Base-by-base conservation (phyloP, 2,329 filamentous ascomycete species). In the Pyrenochaeta sp. region DNA sequence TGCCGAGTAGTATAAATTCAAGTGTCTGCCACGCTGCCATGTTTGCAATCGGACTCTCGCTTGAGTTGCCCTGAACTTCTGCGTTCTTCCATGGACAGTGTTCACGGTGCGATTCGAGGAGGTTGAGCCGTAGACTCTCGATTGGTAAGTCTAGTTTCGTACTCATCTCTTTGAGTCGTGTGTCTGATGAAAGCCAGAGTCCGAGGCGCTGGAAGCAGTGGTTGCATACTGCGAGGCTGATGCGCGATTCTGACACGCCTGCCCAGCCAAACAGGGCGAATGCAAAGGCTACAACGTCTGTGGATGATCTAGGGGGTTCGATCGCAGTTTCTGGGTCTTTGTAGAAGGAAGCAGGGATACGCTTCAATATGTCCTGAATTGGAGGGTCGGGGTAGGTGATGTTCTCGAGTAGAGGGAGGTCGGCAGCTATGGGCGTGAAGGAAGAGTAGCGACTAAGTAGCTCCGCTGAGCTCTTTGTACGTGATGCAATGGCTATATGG, bases 181-280 rank as follows among this genome's bases (percentile, higher is more conserved):
- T 50, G 33, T 66, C 64, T 0, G 63, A 61, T 74, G 96, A 98
- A 81, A 99, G 89, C 95, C 95, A 99, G 2, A 99, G 82, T 0
- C 95, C 95, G 0, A 98, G 81, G 1, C 93, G 87, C 54, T 95
- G 87, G 68, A 96, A 90, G 72, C 95, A 99, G 17, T 91, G 90
- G 53, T 89, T 84, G 74, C 95, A 99, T 4, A 87, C 87, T 5
- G 90, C 88, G 14, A 94, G 85, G 55, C 91, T 90, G 35, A 88
- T 86, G 18, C 89, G 85, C 1, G 86, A 78, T 49, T 70, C 87
- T 75, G 66, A 87, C 77, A 70, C 82, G 77, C 78, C 80, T n/a
- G 71, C 69, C 80, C 81, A 83, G 54, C 81, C 80, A 54, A 79
- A 80, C 17, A 82, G 64, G 2, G 79, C 72, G 29, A 75, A 70